Evolutionary conservation across 1,139 yeast species (phyloP).

Genomic region (Pichia sp.): DNA sequence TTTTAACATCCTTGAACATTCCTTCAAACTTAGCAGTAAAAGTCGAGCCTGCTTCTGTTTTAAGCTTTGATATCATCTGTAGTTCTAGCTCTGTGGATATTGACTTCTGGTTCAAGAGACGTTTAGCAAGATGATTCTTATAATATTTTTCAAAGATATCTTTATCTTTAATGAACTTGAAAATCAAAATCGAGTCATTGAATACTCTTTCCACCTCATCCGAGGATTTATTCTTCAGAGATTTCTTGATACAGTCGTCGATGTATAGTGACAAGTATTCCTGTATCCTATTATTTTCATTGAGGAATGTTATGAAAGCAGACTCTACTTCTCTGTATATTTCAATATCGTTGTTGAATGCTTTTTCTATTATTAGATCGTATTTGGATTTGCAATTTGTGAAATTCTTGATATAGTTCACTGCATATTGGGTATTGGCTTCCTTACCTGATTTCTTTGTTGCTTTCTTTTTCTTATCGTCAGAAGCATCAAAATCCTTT

Average conservation of each 20-base stretch:
- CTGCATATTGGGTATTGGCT: constrained; percentile 50
- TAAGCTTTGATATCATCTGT: constrained; percentile 60
- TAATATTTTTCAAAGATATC: constrained; percentile 85
- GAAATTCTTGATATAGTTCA: constrained; percentile 65
- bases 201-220: constrained; percentile 54
- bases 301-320: constrained; percentile 62
- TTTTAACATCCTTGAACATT: constrained; percentile 80
- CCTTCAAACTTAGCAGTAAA: constrained; percentile 79
- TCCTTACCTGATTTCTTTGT: constrained; percentile 36
- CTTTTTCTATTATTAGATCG: constrained; percentile 41
- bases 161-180: constrained; percentile 72
- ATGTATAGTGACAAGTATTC: constrained; percentile 73
- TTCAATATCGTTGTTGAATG: constrained; percentile 48
- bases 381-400: constrained; percentile 53
- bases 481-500: constrained; percentile 2
- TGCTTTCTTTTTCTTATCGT: constrained; percentile 19
- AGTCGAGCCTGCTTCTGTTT: constrained; percentile 76
- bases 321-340: constrained; percentile 55
- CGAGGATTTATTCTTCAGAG: constrained; percentile 46
- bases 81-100: constrained; percentile 33
- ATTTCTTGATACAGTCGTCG: constrained; percentile 66
- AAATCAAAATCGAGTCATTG: constrained; percentile 54
- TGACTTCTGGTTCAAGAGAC: constrained; percentile 42
- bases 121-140: constrained; percentile 80
- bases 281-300: constrained; percentile 54